Percentiles rank a stretch among this genome's conserved stretches.
Evolutionary conservation across 139 green algal genomes (phyloP).

Genomic region (Astrephomene gubernaculifera): DNA sequence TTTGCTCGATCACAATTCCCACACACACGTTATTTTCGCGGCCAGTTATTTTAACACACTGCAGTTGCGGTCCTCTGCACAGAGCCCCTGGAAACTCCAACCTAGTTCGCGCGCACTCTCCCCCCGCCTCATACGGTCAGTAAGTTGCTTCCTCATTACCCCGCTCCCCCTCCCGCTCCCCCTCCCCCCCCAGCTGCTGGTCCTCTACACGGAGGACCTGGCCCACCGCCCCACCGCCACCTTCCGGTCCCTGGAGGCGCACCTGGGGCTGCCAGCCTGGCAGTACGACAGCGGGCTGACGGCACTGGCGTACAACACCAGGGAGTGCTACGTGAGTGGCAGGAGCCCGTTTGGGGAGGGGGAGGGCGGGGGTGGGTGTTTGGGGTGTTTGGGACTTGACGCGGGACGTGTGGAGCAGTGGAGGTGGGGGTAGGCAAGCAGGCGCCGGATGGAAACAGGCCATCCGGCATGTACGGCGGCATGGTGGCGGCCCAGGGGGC

Average conservation of each 20-base stretch:
- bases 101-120: no score
- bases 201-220: constrained; percentile 41
- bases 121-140: no score
- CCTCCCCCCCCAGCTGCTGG: constrained; percentile 31
- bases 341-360: background rate
- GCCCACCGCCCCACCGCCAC: background rate
- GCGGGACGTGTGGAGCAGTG: background rate
- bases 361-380: background rate
- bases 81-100: no score
- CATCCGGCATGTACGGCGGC: background rate
- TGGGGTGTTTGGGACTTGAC: background rate
- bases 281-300: background rate
- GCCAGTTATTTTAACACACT: no score
- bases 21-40: no score
- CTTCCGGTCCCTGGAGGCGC: background rate
- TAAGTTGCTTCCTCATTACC: no score
- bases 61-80: no score
- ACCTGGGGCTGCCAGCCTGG: background rate
- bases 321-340: constrained; percentile 27
- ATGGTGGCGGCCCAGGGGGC: background rate
- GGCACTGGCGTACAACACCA: constrained; percentile 4
- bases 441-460: background rate
- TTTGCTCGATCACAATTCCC: no score
- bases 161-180: no score
- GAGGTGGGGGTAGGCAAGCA: background rate